Evolutionary conservation across 306 rosid genomes (phyloP), one percentile per base, ranked within the genome.

Genomic region (Quercus bicolor): DNA sequence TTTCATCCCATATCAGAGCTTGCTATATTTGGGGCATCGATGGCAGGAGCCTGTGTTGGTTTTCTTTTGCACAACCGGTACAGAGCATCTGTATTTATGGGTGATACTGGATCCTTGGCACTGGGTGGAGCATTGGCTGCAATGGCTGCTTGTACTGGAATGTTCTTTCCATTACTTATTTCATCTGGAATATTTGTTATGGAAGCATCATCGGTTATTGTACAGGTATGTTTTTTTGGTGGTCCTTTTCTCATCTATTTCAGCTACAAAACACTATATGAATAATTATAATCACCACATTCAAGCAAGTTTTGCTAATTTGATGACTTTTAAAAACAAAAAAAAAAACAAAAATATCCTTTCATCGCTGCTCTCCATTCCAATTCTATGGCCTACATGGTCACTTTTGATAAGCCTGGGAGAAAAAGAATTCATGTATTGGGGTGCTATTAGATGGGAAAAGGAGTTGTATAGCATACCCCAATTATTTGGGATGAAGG

Each of bases 31-130:
- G 98, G 98, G 80, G 98, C 96, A 75, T 95, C 98, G 79, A 92
- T 95, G 98, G 97, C 97, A 65, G 98, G 98, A 85, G 92, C 98
- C 64, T 95, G 98, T 84, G 95, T 88, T 70, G 98, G 98, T 71
- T 95, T 95, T 88, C 98, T 95, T 80, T 85, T 92, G 82, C 91
- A 95, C 90, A 92, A 95, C 80, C 88, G 98, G 74, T 87, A 89
- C 86, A 95, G 80, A 81, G 98, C 98, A 56, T 95, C 98, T 23
- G 75, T 95, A 54, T 85, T 88, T 75, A 95, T 95, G 98, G 98
- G 98, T 51, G 88, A 86, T 48, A 87, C 90, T 4, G 98, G 98
- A 76, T 95, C 98, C 75, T 84, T 95, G 87, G 98, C 98, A 68
- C 89, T 95, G 18, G 98, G 98, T 12, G 97, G 89, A 45, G 98